Conservation (phyloP, 2,329 filamentous ascomycete species). For the Monosporascus cannonballus region DNA sequence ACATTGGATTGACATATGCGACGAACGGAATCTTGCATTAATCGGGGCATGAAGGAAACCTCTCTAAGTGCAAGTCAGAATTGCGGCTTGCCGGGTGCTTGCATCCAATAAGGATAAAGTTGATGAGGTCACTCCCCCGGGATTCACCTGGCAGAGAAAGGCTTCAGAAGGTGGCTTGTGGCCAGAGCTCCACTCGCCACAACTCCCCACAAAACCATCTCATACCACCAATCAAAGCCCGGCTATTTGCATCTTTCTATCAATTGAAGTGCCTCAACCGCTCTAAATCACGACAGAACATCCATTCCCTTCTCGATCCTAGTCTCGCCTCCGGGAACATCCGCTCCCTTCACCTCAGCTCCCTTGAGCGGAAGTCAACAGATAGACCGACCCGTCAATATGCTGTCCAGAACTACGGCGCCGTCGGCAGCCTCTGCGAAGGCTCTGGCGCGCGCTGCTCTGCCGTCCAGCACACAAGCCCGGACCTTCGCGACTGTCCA, state of each 20-base stretch:
- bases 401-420: slow-evolving; percentile 38
- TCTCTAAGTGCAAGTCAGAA: no score
- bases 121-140: slow-evolving; percentile 10
- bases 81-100: no score
- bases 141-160: not conserved
- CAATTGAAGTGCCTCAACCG: slow-evolving; percentile 24
- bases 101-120: slow-evolving; percentile 1
- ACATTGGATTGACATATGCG: no score
- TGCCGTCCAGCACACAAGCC: slow-evolving; percentile 36
- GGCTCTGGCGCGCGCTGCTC: slow-evolving; percentile 32
- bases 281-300: slow-evolving; percentile 16
- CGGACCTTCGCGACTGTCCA: slow-evolving; percentile 78
- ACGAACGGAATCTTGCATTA: no score
- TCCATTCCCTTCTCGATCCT: slow-evolving; percentile 3
- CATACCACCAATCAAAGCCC: slow-evolving; percentile 16
- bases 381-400: slow-evolving; percentile 19
- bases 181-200: slow-evolving; percentile 18
- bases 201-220: slow-evolving; percentile 9
- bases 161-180: slow-evolving; percentile 1
- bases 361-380: slow-evolving; percentile 29
- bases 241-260: slow-evolving; percentile 15
- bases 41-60: no score
- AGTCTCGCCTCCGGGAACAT: slow-evolving; percentile 7
- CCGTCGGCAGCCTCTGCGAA: slow-evolving; percentile 34
- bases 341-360: slow-evolving; percentile 24